These are phyloP conservation scores for Penicillium angulare DNA, from an alignment of 495 filamentous ascomycete species.

Conservation along the genomic window DNA sequence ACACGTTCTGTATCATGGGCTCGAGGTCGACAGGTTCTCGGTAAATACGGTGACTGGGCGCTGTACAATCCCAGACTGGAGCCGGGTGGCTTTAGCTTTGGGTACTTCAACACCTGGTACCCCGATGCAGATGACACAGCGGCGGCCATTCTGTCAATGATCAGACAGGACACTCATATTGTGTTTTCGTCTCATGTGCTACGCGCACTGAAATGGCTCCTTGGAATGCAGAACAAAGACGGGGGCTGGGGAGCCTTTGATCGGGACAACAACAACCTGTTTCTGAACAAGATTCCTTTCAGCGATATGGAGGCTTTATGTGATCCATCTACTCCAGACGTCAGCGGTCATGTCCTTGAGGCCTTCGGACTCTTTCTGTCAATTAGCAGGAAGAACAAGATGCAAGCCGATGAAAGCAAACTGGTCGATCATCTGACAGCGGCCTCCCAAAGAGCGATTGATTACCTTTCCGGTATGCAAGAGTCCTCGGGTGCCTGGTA, in stretches of 20 bases:
- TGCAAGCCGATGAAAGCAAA: neutral
- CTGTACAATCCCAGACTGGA: slow-evolving; percentile 20
- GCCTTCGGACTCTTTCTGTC: slow-evolving; percentile 32
- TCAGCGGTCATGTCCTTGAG: too few relatives aligned
- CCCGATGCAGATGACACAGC: slow-evolving; percentile 50
- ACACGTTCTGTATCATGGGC: slow-evolving; percentile 24
- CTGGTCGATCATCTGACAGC: neutral
- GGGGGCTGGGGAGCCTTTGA: slow-evolving; percentile 50
- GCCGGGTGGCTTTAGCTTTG: slow-evolving; percentile 35
- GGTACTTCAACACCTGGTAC: slow-evolving; percentile 33
- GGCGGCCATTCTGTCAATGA: slow-evolving; percentile 28
- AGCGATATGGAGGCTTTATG: slow-evolving; percentile 43
- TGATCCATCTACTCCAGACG: slow-evolving; percentile 34
- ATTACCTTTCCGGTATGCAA: too few relatives aligned
- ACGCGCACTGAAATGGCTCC: slow-evolving; percentile 30
- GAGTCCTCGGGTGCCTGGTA: slow-evolving; percentile 37
- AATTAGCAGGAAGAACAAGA: neutral
- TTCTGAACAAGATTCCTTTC: slow-evolving; percentile 42
- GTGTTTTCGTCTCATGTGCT: slow-evolving; percentile 8
- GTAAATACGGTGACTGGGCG: slow-evolving; percentile 30
- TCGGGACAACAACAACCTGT: slow-evolving; percentile 39
- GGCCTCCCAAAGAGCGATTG: too few relatives aligned
- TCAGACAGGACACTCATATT: slow-evolving; percentile 23
- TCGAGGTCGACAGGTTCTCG: slow-evolving; percentile 23
- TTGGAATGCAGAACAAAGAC: slow-evolving; percentile 47